phyloP scores from a whole-genome alignment of 176 grass and related monocot species.

The Triticum timopheevii region DNA sequence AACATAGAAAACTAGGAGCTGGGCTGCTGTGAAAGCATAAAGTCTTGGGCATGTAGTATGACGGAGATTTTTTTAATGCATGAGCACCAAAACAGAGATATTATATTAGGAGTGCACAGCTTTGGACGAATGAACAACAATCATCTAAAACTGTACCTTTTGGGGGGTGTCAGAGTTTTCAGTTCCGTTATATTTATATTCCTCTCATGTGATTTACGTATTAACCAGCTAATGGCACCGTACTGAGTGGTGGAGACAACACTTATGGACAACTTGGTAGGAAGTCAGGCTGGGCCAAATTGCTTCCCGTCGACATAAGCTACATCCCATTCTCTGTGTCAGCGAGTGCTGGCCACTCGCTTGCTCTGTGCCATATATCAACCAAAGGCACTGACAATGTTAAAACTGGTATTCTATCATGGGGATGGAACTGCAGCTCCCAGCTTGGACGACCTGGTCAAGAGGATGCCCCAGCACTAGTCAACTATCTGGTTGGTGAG shows the following conservation, averaged over 20 bases:
- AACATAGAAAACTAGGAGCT: neutral
- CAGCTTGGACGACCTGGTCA: slow-evolving; percentile 69
- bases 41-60: neutral
- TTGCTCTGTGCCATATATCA: slow-evolving; percentile 50
- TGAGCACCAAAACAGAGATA: neutral
- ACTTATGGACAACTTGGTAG: slow-evolving; percentile 74
- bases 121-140: slow-evolving; percentile 10
- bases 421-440: slow-evolving; percentile 89
- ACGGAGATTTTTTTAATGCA: neutral
- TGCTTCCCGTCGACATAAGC: slow-evolving; percentile 56
- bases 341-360: slow-evolving; percentile 78
- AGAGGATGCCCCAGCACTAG: slow-evolving; percentile 50
- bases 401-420: slow-evolving; percentile 51
- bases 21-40: neutral
- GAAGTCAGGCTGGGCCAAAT: slow-evolving; percentile 37
- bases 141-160: slow-evolving; percentile 7
- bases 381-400: slow-evolving; percentile 18
- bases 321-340: slow-evolving; percentile 61
- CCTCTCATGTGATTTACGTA: slow-evolving; percentile 23
- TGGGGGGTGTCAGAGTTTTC: neutral
- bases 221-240: slow-evolving; percentile 54
- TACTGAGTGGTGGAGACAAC: slow-evolving; percentile 82
- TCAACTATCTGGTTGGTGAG: slow-evolving; percentile 56
- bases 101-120: neutral
- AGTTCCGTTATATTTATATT: neutral